Conservation (phyloP, 2,329 filamentous ascomycete species). For the Colletotrichum truncatum region DNA sequence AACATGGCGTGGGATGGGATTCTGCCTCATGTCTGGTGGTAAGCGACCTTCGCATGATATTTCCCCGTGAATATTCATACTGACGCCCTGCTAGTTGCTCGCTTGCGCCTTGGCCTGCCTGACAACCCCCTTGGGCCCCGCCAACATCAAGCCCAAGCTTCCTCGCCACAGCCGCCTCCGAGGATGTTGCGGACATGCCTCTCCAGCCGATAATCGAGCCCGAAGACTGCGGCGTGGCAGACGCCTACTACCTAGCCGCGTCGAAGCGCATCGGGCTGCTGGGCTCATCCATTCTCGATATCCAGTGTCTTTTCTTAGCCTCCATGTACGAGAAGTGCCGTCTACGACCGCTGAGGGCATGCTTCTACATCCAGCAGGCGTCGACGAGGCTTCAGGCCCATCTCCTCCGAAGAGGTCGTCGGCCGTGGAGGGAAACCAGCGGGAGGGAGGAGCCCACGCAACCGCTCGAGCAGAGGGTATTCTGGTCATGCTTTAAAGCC, state of each 20-base stretch:
- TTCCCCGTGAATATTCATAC: background rate
- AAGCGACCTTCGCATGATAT: background rate
- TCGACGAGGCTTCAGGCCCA: constrained; percentile 17
- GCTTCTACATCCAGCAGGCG: constrained; percentile 35
- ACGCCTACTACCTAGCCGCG: constrained; percentile 35
- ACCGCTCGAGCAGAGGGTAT: constrained; percentile 27
- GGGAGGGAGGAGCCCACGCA: background rate
- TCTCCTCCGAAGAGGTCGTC: constrained; percentile 4
- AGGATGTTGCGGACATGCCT: background rate
- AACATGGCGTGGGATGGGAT: constrained; percentile 34
- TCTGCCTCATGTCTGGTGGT: constrained; percentile 34
- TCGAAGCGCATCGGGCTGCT: constrained; percentile 34
- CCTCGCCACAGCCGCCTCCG: background rate
- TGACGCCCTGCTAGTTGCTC: background rate
- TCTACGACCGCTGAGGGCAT: constrained; percentile 33
- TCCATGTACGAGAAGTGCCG: constrained; percentile 34
- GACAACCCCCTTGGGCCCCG: constrained; percentile 4
- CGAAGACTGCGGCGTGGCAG: constrained; percentile 18
- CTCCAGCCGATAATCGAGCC: background rate
- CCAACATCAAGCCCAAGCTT: background rate
- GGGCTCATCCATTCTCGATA: constrained; percentile 34
- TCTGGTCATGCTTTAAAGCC: constrained; percentile 35
- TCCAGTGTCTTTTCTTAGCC: constrained; percentile 37
- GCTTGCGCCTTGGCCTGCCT: constrained; percentile 21
- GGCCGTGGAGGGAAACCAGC: background rate